Percentiles rank a stretch among this genome's conserved stretches.
These are phyloP conservation scores for Ephemerocybe angulata DNA, from an alignment of 768 basidiomycete species.

Conservation along the genomic window DNA sequence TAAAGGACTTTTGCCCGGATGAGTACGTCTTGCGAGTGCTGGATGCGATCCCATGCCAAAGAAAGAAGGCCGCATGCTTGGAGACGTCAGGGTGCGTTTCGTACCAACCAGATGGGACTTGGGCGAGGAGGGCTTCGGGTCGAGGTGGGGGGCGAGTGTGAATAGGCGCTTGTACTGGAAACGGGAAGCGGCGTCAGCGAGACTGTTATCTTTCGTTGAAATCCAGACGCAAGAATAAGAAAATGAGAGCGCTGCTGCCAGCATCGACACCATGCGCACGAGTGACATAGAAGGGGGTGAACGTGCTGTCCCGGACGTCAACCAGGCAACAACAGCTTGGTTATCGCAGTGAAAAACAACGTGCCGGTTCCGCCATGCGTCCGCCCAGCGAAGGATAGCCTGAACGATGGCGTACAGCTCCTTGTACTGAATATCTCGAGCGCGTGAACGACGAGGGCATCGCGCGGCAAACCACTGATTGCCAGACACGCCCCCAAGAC, in stretches of 20 bases:
- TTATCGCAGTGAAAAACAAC: conserved; percentile 29
- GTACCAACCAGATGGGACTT: conserved; percentile 20
- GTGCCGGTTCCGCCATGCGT: conserved; percentile 19
- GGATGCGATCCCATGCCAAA: conserved; percentile 29
- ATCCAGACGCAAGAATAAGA: conserved; percentile 23
- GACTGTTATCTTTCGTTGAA: conserved; percentile 15
- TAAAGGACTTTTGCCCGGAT: conserved; percentile 27
- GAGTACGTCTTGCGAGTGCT: conserved; percentile 27
- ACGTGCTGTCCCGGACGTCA: conserved; percentile 5
- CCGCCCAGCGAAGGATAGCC: conserved; percentile 26
- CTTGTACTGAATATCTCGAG: conserved; percentile 30
- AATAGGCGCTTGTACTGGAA: conserved; percentile 24
- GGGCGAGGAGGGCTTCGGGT: conserved; percentile 11
- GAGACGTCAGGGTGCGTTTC: conserved; percentile 14
- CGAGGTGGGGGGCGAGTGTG: conserved; percentile 21
- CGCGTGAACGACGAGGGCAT: conserved; percentile 19
- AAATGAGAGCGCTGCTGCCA: conserved; percentile 18
- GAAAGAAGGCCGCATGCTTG: conserved; percentile 18
- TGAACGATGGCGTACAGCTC: conserved; percentile 29
- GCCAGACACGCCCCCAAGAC: conserved; percentile 23
- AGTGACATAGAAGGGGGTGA: conserved; percentile 10
- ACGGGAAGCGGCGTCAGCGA: conserved; percentile 27
- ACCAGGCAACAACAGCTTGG: conserved; percentile 18
- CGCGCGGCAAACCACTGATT: conserved; percentile 23
- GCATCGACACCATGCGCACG: conserved; percentile 12